A percentile compares a stretch with the other conserved stretches of the same genome.
phyloP scores from a whole-genome alignment of 1,284 basidiomycete genomes.

The Cystobasidium sp. region DNA sequence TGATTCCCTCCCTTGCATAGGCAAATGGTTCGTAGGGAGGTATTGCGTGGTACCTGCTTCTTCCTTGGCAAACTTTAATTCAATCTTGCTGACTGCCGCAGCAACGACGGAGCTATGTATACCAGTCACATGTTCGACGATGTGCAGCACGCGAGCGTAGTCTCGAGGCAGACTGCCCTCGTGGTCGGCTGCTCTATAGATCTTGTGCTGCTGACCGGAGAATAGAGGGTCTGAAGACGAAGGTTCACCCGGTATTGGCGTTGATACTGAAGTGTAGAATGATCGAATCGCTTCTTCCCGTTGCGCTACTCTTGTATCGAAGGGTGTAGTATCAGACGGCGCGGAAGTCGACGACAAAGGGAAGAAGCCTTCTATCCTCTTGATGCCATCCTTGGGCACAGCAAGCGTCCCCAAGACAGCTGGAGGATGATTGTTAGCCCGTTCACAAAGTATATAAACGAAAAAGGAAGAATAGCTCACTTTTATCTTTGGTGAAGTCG shows the following conservation, averaged over 20 bases:
- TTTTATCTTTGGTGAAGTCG: conserved; percentile 17
- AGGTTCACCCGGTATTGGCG: conserved; percentile 34
- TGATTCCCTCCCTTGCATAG: conserved; percentile 4
- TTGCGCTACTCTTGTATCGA: neutral
- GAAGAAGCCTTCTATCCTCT: conserved; percentile 18
- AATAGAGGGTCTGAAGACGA: conserved; percentile 25
- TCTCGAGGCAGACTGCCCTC: conserved; percentile 20
- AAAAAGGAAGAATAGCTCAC: conserved; percentile 2
- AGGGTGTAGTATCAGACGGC: neutral
- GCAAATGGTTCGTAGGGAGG: neutral
- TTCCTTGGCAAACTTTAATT: conserved; percentile 4
- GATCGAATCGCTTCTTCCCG: conserved; percentile 3
- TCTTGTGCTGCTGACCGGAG: conserved; percentile 32
- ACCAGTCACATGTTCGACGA: conserved; percentile 21
- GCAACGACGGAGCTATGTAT: conserved; percentile 7
- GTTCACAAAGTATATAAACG: neutral
- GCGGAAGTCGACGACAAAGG: neutral
- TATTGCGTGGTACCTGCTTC: neutral
- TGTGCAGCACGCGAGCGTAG: conserved; percentile 6
- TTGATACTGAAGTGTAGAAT: conserved; percentile 24
- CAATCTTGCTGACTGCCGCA: conserved; percentile 8
- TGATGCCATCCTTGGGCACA: neutral
- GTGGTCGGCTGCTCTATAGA: conserved; percentile 19
- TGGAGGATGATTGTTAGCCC: neutral
- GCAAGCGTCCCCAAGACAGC: conserved; percentile 26